Percentiles rank a stretch among this genome's conserved stretches.
Evolutionary conservation across 768 basidiomycete genomes (phyloP).

Genomic region (Goffeauzyma gilvescens): DNA sequence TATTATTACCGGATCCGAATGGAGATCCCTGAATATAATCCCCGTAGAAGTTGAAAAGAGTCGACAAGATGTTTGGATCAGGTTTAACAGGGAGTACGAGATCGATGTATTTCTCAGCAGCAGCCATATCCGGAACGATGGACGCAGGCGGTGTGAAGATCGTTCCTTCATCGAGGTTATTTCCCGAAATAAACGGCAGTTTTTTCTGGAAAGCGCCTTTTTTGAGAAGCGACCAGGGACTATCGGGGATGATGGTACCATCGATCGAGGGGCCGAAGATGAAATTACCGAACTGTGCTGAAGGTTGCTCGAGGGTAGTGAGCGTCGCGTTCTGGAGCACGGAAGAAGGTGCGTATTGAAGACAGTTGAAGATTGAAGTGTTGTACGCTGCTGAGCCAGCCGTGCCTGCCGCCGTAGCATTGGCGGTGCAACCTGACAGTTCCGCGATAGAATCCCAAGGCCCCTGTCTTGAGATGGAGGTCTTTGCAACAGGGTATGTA

Average conservation of each 20-base stretch:
- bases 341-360: constrained; percentile 16
- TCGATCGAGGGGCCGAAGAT: constrained; percentile 23
- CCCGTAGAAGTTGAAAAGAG: constrained; percentile 17
- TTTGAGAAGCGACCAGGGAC: constrained; percentile 18
- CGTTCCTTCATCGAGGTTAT: constrained; percentile 28
- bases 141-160: constrained; percentile 15
- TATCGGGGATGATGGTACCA: constrained; percentile 21
- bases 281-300: constrained; percentile 3
- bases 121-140: constrained; percentile 9
- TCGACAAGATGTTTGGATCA: constrained; percentile 12
- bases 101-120: constrained; percentile 7
- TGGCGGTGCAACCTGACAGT: constrained; percentile 16
- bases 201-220: constrained; percentile 19
- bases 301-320: constrained; percentile 6
- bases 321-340: constrained; percentile 18
- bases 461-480: constrained; percentile 16
- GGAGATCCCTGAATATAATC: constrained; percentile 20
- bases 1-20: constrained; percentile 24
- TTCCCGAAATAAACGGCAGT: constrained; percentile 27
- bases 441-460: constrained; percentile 18
- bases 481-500: constrained; percentile 14
- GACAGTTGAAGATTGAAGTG: constrained; percentile 16
- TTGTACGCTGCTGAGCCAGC: constrained; percentile 3
- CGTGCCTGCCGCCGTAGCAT: constrained; percentile 3
- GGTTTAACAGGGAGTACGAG: constrained; percentile 10